A percentile compares a stretch with the other conserved stretches of the same genome.
Evolutionary conservation across 306 rosid species (phyloP).

Genomic region (Prunus mira): DNA sequence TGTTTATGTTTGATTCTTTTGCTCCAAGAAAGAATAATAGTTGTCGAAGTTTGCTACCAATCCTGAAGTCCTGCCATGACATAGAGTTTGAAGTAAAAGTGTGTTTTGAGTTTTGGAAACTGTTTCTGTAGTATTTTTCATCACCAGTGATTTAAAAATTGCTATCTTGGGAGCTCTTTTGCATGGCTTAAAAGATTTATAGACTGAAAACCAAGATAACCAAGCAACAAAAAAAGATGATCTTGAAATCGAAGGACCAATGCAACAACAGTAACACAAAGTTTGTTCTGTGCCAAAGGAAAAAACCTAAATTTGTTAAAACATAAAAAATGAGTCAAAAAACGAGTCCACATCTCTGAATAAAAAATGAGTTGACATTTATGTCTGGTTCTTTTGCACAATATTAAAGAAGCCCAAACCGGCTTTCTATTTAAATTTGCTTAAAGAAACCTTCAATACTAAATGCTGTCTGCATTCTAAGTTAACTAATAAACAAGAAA

Average conservation of each 20-base stretch:
- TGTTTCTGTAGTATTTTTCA: neutral
- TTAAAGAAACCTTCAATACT: neutral
- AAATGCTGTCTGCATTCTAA: no score
- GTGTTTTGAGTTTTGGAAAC: neutral
- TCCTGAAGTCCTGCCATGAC: neutral
- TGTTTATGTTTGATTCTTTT: neutral
- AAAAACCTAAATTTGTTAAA: no score
- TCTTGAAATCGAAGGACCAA: no score
- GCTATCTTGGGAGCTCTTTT: no score
- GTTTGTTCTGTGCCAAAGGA: no score
- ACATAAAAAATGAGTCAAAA: no score
- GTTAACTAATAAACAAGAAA: neutral
- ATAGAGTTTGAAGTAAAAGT: neutral
- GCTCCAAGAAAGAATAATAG: neutral
- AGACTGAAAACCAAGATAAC: no score
- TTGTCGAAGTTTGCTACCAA: neutral
- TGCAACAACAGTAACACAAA: no score
- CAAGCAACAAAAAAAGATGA: no score
- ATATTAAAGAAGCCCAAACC: neutral
- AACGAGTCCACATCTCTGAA: no score
- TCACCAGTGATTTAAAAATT: no score
- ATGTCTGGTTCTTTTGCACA: neutral
- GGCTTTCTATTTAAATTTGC: neutral
- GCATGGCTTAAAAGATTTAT: no score
- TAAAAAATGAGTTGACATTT: neutral